A percentile compares a stretch with the other conserved stretches of the same genome.
phyloP scores from a whole-genome alignment of 495 filamentous ascomycete genomes.

The Cercophora samala region DNA sequence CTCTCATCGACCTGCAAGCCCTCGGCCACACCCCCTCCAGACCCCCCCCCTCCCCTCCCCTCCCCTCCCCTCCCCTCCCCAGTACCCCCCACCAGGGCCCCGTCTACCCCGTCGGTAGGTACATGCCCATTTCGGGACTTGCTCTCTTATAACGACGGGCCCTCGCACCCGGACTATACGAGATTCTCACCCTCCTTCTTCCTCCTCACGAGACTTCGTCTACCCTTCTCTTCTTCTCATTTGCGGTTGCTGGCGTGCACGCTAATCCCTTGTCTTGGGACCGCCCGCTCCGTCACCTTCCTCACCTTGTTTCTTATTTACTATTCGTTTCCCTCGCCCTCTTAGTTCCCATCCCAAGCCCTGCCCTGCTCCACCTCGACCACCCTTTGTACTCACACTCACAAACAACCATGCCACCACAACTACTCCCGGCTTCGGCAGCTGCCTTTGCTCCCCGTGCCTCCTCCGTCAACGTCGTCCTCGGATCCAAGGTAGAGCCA shows the following conservation, averaged over 20 bases:
- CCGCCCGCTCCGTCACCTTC: slow-evolving; percentile 53
- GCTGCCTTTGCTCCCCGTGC: slow-evolving; percentile 91
- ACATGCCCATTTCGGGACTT: slow-evolving; percentile 25
- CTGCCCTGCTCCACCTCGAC: slow-evolving; percentile 25
- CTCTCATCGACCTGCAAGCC: not conserved
- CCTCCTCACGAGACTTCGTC: slow-evolving; percentile 47
- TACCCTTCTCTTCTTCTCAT: slow-evolving; percentile 50
- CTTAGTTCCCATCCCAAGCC: slow-evolving; percentile 39
- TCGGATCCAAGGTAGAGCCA: slow-evolving; percentile 90
- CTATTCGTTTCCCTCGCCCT: slow-evolving; percentile 53
- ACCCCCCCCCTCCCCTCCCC: not conserved
- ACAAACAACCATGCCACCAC: slow-evolving; percentile 81
- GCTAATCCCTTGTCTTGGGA: slow-evolving; percentile 59
- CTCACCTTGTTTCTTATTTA: slow-evolving; percentile 48
- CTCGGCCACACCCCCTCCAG: not conserved
- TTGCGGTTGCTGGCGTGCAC: slow-evolving; percentile 52
- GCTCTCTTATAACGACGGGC: slow-evolving; percentile 39
- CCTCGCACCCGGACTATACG: slow-evolving; percentile 41
- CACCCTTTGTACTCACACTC: slow-evolving; percentile 25
- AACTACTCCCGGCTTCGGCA: slow-evolving; percentile 90
- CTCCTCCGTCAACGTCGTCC: slow-evolving; percentile 90
- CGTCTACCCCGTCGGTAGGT: not conserved
- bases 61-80: not conserved
- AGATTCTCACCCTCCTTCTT: slow-evolving; percentile 49
- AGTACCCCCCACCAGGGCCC: not conserved